Evolutionary conservation across 768 basidiomycete species (phyloP), one percentile per base, ranked within the genome.

Genomic region (Leccinum imitatum): DNA sequence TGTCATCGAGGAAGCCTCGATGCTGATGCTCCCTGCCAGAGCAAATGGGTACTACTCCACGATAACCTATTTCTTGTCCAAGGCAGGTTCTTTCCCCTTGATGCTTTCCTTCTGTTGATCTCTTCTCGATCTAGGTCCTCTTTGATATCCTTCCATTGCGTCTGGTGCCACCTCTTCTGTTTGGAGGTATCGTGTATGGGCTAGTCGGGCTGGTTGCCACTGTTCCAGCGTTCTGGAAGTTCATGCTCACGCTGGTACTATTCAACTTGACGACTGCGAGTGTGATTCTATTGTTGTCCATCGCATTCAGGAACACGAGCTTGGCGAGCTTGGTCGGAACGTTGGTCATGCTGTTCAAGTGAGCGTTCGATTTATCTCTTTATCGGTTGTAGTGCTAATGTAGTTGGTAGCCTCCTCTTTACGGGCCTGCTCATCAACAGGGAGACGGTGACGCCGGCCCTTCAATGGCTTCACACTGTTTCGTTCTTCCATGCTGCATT

Each of bases 401-500:
- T 53, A 6, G 35, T 53, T 30, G 46, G 11, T 68, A 98, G 96
- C 72, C 79, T 99, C 57, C 80, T 98, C 59, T 99, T 98, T 75
- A 96, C 96, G 6, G 97, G 97, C 5, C 77, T 98, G 58, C 79
- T 98, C 61, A 94, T 99, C 77, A 99, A 98, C 75, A 87, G 94
- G 52, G 91, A 95, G 61, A 89, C 89, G 27, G 84, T 98, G 13
- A 80, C 84, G 0, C 80, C 81, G 0, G 80, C 78, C 39, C 78
- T 97, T 53, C 86, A 84, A 59, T 97, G 93, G 91, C 77, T 99
- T 60, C 91, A 95, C 70, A 94, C 90, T 0, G 69, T 92, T 6
- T 97, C 95, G 6, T 98, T 98, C 82, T 99, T 97, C 87, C 97
- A 99, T 77, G 96, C 97, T 23, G 97, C 93, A 0, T 98, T 95